Evolutionary conservation across 257 asterid species (phyloP).

Genomic region (Ilex asprella): DNA sequence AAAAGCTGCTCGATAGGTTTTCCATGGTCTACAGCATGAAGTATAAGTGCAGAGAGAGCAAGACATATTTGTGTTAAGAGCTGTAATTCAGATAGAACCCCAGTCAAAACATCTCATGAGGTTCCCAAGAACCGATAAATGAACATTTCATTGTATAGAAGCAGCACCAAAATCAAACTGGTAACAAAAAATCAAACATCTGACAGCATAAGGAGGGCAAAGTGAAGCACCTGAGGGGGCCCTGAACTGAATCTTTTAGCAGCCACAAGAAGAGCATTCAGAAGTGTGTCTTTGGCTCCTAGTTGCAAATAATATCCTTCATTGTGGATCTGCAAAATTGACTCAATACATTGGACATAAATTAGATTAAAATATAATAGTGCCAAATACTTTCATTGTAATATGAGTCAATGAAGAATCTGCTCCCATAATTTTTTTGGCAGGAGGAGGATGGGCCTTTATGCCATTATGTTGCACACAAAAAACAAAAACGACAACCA

Average conservation of each 20-base stretch:
- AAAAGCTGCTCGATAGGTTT: slow-evolving; percentile 74
- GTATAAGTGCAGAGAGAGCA: slow-evolving; percentile 70
- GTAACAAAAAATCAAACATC: not conserved
- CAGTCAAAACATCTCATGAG: slow-evolving; percentile 17
- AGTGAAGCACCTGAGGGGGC: slow-evolving; percentile 69
- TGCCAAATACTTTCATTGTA: too few species aligned
- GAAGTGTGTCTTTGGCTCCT: slow-evolving; percentile 70
- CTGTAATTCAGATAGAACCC: slow-evolving; percentile 35
- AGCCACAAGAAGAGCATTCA: slow-evolving; percentile 71
- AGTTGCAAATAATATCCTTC: slow-evolving; percentile 57
- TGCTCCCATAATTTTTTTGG: too few species aligned
- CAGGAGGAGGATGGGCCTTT: too few species aligned
- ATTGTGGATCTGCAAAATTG: slow-evolving; percentile 52
- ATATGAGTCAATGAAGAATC: too few species aligned
- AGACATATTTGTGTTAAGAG: slow-evolving; percentile 91
- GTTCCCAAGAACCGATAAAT: not conserved
- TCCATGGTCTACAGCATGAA: slow-evolving; percentile 70
- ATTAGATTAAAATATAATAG: not conserved
- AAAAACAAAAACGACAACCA: too few species aligned
- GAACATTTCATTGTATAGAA: not conserved
- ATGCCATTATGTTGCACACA: too few species aligned
- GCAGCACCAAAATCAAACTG: too few species aligned
- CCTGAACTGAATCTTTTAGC: slow-evolving; percentile 77
- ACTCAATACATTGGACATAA: slow-evolving; percentile 3
- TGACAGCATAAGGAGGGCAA: slow-evolving; percentile 7